Evolutionary conservation across 2,329 filamentous ascomycete genomes (phyloP).

Genomic region (Colletotrichum higginsianum): DNA sequence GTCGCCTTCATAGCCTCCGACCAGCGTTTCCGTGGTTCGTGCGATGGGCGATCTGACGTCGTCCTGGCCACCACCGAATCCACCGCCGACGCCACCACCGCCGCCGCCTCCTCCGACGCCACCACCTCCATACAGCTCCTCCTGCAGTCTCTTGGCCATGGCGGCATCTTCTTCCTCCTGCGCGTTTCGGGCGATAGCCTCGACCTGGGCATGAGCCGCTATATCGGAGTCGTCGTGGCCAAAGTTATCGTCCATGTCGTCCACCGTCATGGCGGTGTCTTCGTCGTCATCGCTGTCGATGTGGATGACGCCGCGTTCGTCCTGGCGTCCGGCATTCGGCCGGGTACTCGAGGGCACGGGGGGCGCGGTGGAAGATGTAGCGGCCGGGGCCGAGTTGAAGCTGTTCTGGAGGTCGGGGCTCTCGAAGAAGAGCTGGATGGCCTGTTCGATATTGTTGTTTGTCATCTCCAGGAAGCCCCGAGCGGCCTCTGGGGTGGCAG

Average conservation of each 20-base stretch:
- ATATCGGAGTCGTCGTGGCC: slow-evolving; percentile 56
- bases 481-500: slow-evolving; percentile 80
- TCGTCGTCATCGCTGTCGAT: slow-evolving; percentile 84
- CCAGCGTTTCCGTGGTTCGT: slow-evolving; percentile 90
- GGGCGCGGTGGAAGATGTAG: slow-evolving; percentile 51
- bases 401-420: slow-evolving; percentile 79
- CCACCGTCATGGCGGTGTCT: slow-evolving; percentile 57
- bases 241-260: slow-evolving; percentile 55
- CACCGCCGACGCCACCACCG: slow-evolving; percentile 57
- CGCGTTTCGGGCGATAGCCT: slow-evolving; percentile 61
- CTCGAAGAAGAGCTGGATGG: slow-evolving; percentile 91
- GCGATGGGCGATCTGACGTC: slow-evolving; percentile 91
- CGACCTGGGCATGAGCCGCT: slow-evolving; percentile 51
- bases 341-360: slow-evolving; percentile 48
- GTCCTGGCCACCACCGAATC: slow-evolving; percentile 63
- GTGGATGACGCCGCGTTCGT: slow-evolving; percentile 75
- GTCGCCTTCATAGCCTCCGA: slow-evolving; percentile 73
- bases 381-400: slow-evolving; percentile 56
- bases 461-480: slow-evolving; percentile 87
- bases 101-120: slow-evolving; percentile 41
- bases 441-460: slow-evolving; percentile 87
- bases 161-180: slow-evolving; percentile 91
- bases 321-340: slow-evolving; percentile 60
- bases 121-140: slow-evolving; percentile 83
- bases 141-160: slow-evolving; percentile 91